Evolutionary conservation across 306 rosid genomes (phyloP), one percentile per base, ranked within the genome.

Genomic region (Quercus cerris): DNA sequence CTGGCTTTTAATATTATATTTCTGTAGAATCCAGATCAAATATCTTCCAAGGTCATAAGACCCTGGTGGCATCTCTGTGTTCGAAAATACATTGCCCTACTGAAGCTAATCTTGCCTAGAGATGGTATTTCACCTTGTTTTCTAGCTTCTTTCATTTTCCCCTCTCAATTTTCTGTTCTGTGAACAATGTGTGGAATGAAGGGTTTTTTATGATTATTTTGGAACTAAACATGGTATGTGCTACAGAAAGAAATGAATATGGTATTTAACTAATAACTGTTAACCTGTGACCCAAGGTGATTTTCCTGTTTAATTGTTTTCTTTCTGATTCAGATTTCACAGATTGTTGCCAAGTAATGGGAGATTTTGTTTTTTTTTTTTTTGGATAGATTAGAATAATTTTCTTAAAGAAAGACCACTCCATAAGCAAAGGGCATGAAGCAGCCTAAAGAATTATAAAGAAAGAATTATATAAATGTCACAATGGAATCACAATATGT

Each of bases 101-200:
- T 27, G 97, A 93, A 90, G 97, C 88, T 54, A 89, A 87, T 86
- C 91, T 94, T n/a, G 56, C 90, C 35, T 94, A 97, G 97, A 91
- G 94, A 87, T 94, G 99, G 99, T 94, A 93, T 84, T 28, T 64
- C 66, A 23, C 41, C 69, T 63, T n/a, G 52, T 59, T 54, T 63
- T 58, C 49, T 51, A 19, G 46, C 38, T 80, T 74, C 17, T 41
- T 76, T 74, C 18, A 10, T 27, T 8, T 63, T 33, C 22, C 14
- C 58, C 46, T 61, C 46, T 46, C 56, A 23, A 9, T 66, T 33
- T 18, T 33, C 46, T 66, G 44, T 19, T 66, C 2, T 3, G 23
- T 18, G 3, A 17, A 66, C 41, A 66, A 31, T 22, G 31, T 66
- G 44, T 31, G 49, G 71, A 66, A 18, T 33, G 71, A 18, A 31